Conservation (phyloP, 108 stramenopile genomes). For the Aurantiochytrium sp. region DNA sequence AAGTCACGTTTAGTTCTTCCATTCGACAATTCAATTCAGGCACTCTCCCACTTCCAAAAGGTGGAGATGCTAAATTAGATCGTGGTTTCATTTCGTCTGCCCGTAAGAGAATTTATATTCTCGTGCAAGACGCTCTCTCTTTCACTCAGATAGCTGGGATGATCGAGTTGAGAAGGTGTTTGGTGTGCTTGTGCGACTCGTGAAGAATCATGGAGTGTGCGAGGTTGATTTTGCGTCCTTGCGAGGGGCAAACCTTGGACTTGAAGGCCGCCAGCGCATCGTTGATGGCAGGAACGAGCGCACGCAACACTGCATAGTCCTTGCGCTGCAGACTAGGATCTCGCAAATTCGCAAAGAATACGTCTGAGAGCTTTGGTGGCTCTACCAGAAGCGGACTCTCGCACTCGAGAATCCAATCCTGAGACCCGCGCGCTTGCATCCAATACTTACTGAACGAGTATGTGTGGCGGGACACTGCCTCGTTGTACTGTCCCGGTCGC, state of each 20-base stretch:
- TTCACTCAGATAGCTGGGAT: not conserved
- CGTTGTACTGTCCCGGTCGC: not conserved
- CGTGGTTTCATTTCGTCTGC: no score
- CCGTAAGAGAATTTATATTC: no score
- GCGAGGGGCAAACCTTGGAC: not conserved
- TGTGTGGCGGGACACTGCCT: not conserved
- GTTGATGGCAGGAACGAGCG: not conserved
- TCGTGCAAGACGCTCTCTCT: no score
- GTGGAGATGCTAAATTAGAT: not conserved
- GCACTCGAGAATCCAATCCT: not conserved
- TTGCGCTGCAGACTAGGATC: not conserved
- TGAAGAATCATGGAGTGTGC: not conserved
- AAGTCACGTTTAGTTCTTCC: not conserved
- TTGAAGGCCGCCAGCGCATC: not conserved
- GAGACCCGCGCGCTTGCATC: not conserved
- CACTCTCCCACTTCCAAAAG: not conserved
- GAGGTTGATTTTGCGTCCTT: not conserved
- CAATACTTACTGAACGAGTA: constrained; percentile 5
- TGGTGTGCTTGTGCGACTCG: not conserved
- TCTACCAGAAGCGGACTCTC: not conserved
- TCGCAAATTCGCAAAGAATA: not conserved
- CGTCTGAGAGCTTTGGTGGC: not conserved
- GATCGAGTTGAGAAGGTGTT: not conserved
- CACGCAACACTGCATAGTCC: not conserved
- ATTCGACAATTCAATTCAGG: not conserved